Evolutionary conservation across 495 filamentous ascomycete genomes (phyloP).

Genomic region (Neurospora sp.): DNA sequence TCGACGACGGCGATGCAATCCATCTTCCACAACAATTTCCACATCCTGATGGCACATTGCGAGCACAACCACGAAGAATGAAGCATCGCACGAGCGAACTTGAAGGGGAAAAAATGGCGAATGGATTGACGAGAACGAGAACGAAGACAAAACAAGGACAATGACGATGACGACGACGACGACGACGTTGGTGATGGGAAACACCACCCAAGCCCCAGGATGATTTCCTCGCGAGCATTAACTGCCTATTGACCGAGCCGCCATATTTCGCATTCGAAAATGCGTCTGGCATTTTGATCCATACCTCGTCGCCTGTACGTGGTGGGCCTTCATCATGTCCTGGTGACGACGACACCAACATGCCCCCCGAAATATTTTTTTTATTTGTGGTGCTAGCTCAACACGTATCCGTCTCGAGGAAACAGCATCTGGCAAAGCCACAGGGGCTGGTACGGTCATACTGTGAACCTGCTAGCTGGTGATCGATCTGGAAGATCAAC

Average conservation of each 20-base stretch:
- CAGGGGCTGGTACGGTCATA: not conserved
- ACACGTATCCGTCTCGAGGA: not conserved
- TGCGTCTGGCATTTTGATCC: not conserved
- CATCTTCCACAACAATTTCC: not conserved
- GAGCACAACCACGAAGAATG: not conserved
- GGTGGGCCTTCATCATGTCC: no score
- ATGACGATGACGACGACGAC: not conserved
- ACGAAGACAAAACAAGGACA: not conserved
- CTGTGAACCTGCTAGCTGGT: not conserved
- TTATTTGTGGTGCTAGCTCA: not conserved
- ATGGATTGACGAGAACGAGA: not conserved
- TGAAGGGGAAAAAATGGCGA: not conserved
- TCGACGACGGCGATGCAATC: not conserved
- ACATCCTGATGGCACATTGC: not conserved
- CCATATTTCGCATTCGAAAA: not conserved
- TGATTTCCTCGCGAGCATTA: rapidly evolving
- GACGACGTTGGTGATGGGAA: not conserved
- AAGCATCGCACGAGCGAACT: not conserved
- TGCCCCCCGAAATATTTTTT: not conserved
- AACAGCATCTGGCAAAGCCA: not conserved
- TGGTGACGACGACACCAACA: not conserved
- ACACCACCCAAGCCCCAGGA: not conserved
- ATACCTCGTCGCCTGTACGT: not conserved
- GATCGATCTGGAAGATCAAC: not conserved
- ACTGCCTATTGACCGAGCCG: not conserved